Evolutionary conservation across 805 yeast genomes (phyloP).

Genomic region (Candida sphagnicola): DNA sequence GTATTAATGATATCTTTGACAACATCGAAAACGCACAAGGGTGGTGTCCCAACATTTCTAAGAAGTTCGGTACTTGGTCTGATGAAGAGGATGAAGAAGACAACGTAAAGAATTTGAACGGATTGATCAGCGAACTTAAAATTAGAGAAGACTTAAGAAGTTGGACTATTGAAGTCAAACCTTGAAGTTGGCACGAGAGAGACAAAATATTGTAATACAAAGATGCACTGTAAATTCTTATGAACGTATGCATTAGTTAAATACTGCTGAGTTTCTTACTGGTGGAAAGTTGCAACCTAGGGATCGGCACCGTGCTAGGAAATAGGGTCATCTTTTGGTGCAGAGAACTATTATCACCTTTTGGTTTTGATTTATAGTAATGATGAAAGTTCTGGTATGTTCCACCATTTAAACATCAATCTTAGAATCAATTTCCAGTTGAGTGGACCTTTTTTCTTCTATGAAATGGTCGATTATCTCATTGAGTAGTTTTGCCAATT

Average conservation of each 20-base stretch:
- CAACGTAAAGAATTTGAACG: constrained; percentile 25
- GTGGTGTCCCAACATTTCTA: constrained; percentile 25
- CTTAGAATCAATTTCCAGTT: no score
- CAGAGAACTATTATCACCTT: no score
- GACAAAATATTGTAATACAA: no score
- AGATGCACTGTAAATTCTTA: no score
- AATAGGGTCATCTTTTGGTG: no score
- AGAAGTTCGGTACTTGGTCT: constrained; percentile 4
- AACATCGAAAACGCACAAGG: constrained; percentile 50
- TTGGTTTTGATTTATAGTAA: no score
- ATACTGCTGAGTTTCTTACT: no score
- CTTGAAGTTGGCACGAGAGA: not conserved
- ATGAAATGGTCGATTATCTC: not conserved
- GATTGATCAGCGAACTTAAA: constrained; percentile 34
- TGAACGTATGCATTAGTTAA: no score
- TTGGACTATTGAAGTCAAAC: constrained; percentile 17
- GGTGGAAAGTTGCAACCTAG: no score
- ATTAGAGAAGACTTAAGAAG: constrained; percentile 35
- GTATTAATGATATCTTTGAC: constrained; percentile 69
- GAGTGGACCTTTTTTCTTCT: not conserved
- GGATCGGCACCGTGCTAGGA: no score
- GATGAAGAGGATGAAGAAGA: constrained; percentile 16
- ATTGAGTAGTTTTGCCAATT: not conserved
- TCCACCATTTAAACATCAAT: no score
- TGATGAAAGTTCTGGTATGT: no score